These are phyloP conservation scores for Solanum hybrid DNA, from an alignment of 305 asterid species.

Conservation along the genomic window DNA sequence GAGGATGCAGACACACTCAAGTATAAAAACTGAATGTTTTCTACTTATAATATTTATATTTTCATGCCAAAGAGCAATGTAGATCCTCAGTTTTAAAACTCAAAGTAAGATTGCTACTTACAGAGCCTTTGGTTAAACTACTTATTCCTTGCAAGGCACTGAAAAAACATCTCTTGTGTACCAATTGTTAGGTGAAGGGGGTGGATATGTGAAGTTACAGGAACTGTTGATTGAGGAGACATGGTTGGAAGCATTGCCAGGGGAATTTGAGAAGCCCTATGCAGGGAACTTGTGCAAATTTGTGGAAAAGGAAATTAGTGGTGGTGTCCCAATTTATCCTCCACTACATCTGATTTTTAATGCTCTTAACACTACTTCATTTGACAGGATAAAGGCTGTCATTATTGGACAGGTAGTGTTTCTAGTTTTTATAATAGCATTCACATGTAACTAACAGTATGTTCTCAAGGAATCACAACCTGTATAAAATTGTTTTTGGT, in stretches of 20 bases:
- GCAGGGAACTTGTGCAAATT: conserved; percentile 51
- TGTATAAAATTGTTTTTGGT: neutral
- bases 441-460: neutral
- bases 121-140: neutral
- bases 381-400: conserved; percentile 73
- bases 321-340: conserved; percentile 63
- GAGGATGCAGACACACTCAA: neutral
- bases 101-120: neutral
- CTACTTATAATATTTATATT: neutral
- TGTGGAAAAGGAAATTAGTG: conserved; percentile 53
- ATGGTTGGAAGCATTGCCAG: conserved; percentile 64
- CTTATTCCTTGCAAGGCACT: conserved; percentile 6
- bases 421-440: neutral
- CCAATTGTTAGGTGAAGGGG: conserved; percentile 24
- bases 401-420: conserved; percentile 81
- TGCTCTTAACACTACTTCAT: conserved; percentile 79
- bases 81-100: neutral
- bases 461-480: neutral
- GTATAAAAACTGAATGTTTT: neutral
- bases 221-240: conserved; percentile 76
- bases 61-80: neutral
- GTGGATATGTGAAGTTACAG: conserved; percentile 46
- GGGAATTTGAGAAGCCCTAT: conserved; percentile 72
- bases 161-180: neutral
- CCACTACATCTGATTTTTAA: conserved; percentile 80